These are phyloP conservation scores for Neofusicoccum umdonicola DNA, from an alignment of 2,329 filamentous ascomycete genomes.

Conservation along the genomic window DNA sequence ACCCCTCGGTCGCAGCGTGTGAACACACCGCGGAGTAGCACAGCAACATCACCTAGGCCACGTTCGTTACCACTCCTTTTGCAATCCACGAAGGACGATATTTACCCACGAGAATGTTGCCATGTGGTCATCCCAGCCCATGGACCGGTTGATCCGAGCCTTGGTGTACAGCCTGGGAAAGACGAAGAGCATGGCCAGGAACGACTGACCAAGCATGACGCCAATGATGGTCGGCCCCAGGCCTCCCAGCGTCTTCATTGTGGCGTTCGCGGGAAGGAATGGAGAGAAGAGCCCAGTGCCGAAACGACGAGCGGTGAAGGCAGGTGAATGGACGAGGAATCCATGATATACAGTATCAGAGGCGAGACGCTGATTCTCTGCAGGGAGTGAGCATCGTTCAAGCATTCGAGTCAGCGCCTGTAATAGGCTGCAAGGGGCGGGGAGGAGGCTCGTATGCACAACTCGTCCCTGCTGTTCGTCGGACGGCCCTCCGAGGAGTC, in stretches of 20 bases:
- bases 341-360: not conserved
- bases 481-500: not conserved
- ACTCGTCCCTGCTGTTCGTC: not conserved
- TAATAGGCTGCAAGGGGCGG: not conserved
- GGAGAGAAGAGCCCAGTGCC: not conserved
- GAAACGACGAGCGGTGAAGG: not conserved
- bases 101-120: slow-evolving; percentile 22
- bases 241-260: slow-evolving; percentile 10
- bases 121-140: slow-evolving; percentile 31
- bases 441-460: not conserved
- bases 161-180: slow-evolving; percentile 29
- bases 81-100: not conserved
- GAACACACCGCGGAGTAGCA: slow-evolving; percentile 27
- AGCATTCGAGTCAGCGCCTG: not conserved
- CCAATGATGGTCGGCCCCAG: slow-evolving; percentile 3
- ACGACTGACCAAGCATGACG: slow-evolving; percentile 32
- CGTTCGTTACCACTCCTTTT: not conserved
- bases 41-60: slow-evolving; percentile 25
- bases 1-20: slow-evolving; percentile 28
- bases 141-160: slow-evolving; percentile 26
- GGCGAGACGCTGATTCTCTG: not conserved
- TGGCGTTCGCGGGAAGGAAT: not conserved
- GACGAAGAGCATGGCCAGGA: slow-evolving; percentile 27
- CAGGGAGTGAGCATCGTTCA: not conserved
- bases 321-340: not conserved